Conservation (phyloP, 2,329 filamentous ascomycete genomes). For the Drechslerella coelobrocha region DNA sequence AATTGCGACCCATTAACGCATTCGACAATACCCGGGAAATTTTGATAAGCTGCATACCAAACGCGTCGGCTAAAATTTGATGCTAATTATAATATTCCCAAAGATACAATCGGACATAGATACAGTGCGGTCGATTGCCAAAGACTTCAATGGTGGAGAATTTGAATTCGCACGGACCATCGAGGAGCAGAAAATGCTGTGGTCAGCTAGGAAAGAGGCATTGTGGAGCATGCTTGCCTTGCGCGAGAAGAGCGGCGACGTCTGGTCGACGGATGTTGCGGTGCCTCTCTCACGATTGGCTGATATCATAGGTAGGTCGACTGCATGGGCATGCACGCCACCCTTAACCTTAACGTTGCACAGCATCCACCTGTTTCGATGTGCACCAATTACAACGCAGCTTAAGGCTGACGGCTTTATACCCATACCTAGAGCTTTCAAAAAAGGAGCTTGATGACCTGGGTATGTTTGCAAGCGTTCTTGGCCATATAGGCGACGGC, state of each 20-base stretch:
- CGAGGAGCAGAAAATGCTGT: slow-evolving; percentile 77
- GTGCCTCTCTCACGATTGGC: slow-evolving; percentile 78
- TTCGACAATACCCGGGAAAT: slow-evolving; percentile 32
- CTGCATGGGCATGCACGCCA: neutral
- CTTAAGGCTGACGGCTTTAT: slow-evolving; percentile 10
- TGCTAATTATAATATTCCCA: slow-evolving; percentile 48
- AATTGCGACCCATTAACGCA: neutral
- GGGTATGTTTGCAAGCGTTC: slow-evolving; percentile 82
- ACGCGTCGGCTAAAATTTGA: slow-evolving; percentile 44
- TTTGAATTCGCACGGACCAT: slow-evolving; percentile 78
- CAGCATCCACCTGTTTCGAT: slow-evolving; percentile 28
- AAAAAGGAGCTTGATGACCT: slow-evolving; percentile 89
- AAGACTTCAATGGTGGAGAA: slow-evolving; percentile 64
- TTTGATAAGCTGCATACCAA: slow-evolving; percentile 45
- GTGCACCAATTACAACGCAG: neutral
- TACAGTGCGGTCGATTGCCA: slow-evolving; percentile 70
- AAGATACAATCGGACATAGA: slow-evolving; percentile 69
- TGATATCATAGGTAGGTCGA: slow-evolving; percentile 70
- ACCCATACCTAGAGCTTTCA: slow-evolving; percentile 69
- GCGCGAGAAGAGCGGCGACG: slow-evolving; percentile 67
- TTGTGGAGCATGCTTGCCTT: slow-evolving; percentile 80
- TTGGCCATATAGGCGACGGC: slow-evolving; percentile 90
- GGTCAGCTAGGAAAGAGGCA: slow-evolving; percentile 83
- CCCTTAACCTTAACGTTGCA: neutral
- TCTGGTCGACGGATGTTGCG: slow-evolving; percentile 87